phyloP scores from a whole-genome alignment of 2,329 filamentous ascomycete genomes.

The Ampelomyces quisqualis region DNA sequence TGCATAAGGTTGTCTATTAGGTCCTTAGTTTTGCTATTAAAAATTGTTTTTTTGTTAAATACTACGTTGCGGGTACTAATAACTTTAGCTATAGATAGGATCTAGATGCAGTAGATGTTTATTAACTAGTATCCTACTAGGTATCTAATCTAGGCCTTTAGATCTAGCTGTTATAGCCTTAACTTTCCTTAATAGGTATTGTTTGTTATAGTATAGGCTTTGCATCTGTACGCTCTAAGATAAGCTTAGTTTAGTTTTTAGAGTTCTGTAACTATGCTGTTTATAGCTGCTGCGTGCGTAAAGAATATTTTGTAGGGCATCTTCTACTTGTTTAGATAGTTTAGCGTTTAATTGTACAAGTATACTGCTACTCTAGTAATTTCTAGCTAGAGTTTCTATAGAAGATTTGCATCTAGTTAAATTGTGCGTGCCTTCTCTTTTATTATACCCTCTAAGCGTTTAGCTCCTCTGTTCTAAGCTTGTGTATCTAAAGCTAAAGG shows the following conservation, averaged over 20 bases:
- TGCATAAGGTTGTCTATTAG: conserved; percentile 11
- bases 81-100: conserved; percentile 5
- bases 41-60: conserved; percentile 8
- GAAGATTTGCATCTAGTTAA: conserved; percentile 5
- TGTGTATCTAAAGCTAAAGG: conserved; percentile 8
- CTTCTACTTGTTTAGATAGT: conserved; percentile 7
- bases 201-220: conserved; percentile 7
- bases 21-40: conserved; percentile 8
- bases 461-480: conserved; percentile 6
- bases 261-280: not conserved
- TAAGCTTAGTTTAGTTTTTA: conserved; percentile 4
- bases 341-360: conserved; percentile 10
- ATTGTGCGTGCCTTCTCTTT: conserved; percentile 7
- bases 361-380: conserved; percentile 7
- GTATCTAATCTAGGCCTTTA: conserved; percentile 8
- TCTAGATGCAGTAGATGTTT: conserved; percentile 8
- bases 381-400: conserved; percentile 4
- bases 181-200: conserved; percentile 1
- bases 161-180: conserved; percentile 6
- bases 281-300: not conserved
- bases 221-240: conserved; percentile 9
- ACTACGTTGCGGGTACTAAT: conserved; percentile 6
- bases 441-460: conserved; percentile 9
- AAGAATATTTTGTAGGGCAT: conserved; percentile 10
- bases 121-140: conserved; percentile 6